Percentiles rank a stretch among this genome's conserved stretches.
Conservation (phyloP, 768 basidiomycete genomes). For the Termitomyces sp. region DNA sequence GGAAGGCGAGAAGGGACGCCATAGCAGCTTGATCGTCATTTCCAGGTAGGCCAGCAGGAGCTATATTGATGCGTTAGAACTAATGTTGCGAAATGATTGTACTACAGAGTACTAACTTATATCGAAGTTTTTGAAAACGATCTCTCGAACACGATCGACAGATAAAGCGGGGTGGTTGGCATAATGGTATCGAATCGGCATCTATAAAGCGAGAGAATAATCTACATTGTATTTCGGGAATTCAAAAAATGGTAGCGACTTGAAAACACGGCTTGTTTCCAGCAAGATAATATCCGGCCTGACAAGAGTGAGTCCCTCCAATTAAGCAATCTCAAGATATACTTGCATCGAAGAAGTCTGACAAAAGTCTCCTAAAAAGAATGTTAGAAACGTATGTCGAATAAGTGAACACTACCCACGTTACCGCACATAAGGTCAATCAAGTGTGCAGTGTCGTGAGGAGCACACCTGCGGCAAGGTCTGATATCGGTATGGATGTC, state of each 20-base stretch:
- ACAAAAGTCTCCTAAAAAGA: conserved; percentile 49
- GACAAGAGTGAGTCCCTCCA: conserved; percentile 3
- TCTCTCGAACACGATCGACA: conserved; percentile 58
- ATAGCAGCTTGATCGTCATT: conserved; percentile 74
- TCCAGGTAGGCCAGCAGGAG: conserved; percentile 62
- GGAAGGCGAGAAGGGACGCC: conserved; percentile 62
- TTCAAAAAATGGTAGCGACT: conserved; percentile 26
- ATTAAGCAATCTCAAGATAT: not conserved
- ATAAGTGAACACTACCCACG: conserved; percentile 30
- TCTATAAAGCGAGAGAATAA: conserved; percentile 28
- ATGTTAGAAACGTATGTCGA: not conserved
- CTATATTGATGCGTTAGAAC: conserved; percentile 27
- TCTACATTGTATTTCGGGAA: not conserved
- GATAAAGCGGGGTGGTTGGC: conserved; percentile 60
- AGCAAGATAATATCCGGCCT: conserved; percentile 59
- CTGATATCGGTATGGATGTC: too few relatives aligned
- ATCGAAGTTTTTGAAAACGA: conserved; percentile 65
- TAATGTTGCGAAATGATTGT: not conserved
- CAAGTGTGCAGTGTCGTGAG: conserved; percentile 65
- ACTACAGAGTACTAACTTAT: conserved; percentile 41
- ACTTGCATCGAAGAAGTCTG: conserved; percentile 59
- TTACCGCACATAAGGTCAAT: conserved; percentile 69
- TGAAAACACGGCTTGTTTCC: conserved; percentile 74
- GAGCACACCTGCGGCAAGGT: conserved; percentile 45
- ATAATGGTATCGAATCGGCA: conserved; percentile 69